Evolutionary conservation across 108 stramenopile genomes (phyloP).

Genomic region (Discostella pseudostelligera): DNA sequence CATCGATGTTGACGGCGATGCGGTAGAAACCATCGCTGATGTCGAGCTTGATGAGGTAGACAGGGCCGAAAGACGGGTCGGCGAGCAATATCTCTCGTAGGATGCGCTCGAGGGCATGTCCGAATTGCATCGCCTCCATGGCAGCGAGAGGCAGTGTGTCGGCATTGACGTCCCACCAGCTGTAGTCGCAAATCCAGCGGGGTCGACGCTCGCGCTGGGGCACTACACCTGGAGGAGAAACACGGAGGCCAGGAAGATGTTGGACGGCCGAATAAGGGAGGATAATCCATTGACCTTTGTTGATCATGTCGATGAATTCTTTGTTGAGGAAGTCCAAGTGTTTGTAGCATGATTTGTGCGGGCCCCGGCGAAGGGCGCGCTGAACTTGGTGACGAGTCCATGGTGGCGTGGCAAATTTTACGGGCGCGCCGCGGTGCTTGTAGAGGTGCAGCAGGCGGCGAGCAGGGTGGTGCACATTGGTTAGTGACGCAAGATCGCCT

Average conservation of each 20-base stretch:
- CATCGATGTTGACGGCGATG: neutral
- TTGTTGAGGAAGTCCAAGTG: conserved; percentile 1
- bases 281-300: conserved; percentile 17
- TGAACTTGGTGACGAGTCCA: conserved; percentile 7
- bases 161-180: conserved; percentile 19
- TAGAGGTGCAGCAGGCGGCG: conserved; percentile 17
- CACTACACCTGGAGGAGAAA: conserved; percentile 30
- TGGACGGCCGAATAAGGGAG: conserved; percentile 21
- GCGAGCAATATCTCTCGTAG: neutral
- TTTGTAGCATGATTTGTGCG: conserved; percentile 1
- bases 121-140: conserved; percentile 16
- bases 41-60: neutral
- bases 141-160: conserved; percentile 22
- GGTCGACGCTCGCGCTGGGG: conserved; percentile 42
- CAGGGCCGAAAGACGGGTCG: neutral
- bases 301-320: conserved; percentile 9
- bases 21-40: conserved; percentile 13
- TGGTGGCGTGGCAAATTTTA: conserved; percentile 21
- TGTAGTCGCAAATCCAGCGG: conserved; percentile 33
- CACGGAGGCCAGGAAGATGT: conserved; percentile 11
- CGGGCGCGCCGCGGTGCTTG: conserved; percentile 27
- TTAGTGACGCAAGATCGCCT: conserved; percentile 14
- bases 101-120: conserved; percentile 16
- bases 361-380: conserved; percentile 3
- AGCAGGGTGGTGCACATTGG: conserved; percentile 27